Evolutionary conservation across 129 eudicot genomes (phyloP).

Genomic region (Glebionis coronaria): DNA sequence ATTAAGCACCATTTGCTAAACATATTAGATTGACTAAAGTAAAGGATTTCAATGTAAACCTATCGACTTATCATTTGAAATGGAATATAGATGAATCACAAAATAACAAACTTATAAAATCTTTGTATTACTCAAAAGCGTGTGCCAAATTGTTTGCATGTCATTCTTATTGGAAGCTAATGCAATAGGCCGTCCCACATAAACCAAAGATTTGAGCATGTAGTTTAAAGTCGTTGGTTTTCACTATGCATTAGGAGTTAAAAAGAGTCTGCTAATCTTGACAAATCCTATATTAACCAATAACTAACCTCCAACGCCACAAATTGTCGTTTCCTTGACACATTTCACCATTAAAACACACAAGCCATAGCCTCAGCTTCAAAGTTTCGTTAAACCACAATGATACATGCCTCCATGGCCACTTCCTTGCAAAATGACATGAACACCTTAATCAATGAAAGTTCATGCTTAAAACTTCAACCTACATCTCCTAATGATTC

Average conservation of each 20-base stretch:
- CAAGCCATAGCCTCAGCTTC: constrained; percentile 26
- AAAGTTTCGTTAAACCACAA: constrained; percentile 22
- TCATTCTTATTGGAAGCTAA: constrained; percentile 6
- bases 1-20: too few species aligned
- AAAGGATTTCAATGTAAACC: too few species aligned
- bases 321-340: constrained; percentile 21
- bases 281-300: constrained; percentile 27
- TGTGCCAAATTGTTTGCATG: background rate
- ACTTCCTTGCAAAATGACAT: constrained; percentile 42
- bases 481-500: constrained; percentile 22
- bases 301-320: constrained; percentile 40
- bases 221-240: constrained; percentile 18
- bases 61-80: too few species aligned
- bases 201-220: constrained; percentile 1
- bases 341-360: constrained; percentile 13
- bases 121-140: background rate
- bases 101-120: background rate
- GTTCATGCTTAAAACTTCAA: constrained; percentile 38
- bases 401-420: constrained; percentile 46
- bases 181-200: constrained; percentile 30
- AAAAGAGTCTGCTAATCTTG: constrained; percentile 22
- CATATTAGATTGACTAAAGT: too few species aligned
- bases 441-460: constrained; percentile 33
- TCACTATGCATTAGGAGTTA: constrained; percentile 25
- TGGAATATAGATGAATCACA: too few species aligned